Conservation (phyloP, 2,329 filamentous ascomycete species). For the Aspergillus sp. region DNA sequence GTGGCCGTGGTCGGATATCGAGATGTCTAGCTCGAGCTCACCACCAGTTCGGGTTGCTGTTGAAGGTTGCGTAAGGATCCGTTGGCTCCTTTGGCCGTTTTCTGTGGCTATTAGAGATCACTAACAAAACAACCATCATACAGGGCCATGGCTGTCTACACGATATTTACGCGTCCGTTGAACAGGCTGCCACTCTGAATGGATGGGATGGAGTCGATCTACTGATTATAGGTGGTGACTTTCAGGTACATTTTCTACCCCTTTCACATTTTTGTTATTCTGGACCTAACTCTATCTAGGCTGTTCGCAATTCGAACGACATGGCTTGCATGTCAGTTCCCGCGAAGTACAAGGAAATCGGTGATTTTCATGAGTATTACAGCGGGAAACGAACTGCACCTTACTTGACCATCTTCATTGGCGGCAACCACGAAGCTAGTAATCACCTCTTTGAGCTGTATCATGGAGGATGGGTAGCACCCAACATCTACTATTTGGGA, state of each 20-base stretch:
- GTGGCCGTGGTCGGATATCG: constrained; percentile 10
- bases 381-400: constrained; percentile 74
- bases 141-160: constrained; percentile 90
- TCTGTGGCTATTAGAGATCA: neutral
- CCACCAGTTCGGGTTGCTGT: constrained; percentile 68
- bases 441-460: constrained; percentile 89
- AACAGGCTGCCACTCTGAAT: constrained; percentile 66
- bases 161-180: constrained; percentile 82
- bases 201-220: constrained; percentile 82
- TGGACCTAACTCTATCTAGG: constrained; percentile 47
- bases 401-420: constrained; percentile 88
- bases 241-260: constrained; percentile 61
- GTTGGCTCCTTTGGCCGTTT: neutral
- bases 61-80: constrained; percentile 74
- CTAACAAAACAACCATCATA: constrained; percentile 12
- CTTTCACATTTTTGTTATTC: neutral
- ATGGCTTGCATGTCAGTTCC: constrained; percentile 88
- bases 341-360: constrained; percentile 79
- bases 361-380: constrained; percentile 95
- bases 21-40: constrained; percentile 1
- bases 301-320: constrained; percentile 84
- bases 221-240: constrained; percentile 93
- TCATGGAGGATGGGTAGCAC: constrained; percentile 95
- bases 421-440: constrained; percentile 92
- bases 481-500: constrained; percentile 95